Conservation (phyloP, 164 flowering plant species). For the grape (Vitis vinifera) region DNA sequence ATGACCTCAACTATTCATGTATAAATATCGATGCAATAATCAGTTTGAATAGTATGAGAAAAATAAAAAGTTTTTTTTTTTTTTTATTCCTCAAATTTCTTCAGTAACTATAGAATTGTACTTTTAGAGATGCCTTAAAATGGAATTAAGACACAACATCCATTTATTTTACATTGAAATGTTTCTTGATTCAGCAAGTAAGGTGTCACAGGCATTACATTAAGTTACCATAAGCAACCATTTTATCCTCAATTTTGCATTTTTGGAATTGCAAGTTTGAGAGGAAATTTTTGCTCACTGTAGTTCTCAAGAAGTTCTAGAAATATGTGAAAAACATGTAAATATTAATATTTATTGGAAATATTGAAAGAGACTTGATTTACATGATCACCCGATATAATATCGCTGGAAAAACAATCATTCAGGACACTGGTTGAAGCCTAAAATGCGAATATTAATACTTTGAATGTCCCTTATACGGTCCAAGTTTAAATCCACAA, state of each 20-base stretch:
- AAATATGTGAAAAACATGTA: background rate
- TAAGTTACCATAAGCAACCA: background rate
- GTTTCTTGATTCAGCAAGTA: background rate
- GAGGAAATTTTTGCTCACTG: background rate
- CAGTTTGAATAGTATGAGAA: too few species aligned
- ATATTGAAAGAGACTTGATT: background rate
- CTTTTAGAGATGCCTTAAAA: too few species aligned
- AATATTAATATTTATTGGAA: background rate
- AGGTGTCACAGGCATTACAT: background rate
- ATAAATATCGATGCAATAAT: too few species aligned
- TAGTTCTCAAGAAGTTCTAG: background rate
- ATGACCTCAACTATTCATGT: too few species aligned
- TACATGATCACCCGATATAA: background rate
- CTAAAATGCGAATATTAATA: too few species aligned
- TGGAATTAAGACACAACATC: too few species aligned
- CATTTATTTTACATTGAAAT: background rate
- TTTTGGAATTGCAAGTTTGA: background rate
- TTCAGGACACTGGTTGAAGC: background rate
- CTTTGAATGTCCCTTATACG: too few species aligned
- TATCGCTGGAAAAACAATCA: background rate
- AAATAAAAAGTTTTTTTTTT: too few species aligned
- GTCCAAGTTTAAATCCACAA: too few species aligned
- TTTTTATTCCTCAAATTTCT: too few species aligned
- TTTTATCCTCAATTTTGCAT: background rate
- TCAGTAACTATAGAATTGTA: too few species aligned